phyloP scores from a whole-genome alignment of 805 yeast species.

The Groenewaldozyma salmanticensis region DNA sequence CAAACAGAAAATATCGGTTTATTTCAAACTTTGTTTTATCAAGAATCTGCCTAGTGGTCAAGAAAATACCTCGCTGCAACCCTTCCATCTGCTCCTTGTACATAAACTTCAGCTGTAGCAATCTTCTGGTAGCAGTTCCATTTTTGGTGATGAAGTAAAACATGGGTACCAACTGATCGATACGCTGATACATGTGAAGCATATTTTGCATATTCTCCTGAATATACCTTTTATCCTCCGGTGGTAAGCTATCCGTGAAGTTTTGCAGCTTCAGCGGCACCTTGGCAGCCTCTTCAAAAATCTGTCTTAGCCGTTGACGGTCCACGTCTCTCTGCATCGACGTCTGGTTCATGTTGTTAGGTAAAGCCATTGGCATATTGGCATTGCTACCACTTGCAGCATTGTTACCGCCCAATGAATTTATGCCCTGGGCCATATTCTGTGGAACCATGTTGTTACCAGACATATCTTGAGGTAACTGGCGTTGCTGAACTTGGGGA shows the following conservation, averaged over 20 bases:
- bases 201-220: constrained; percentile 37
- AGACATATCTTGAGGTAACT: constrained; percentile 1
- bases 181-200: constrained; percentile 49
- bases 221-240: constrained; percentile 54
- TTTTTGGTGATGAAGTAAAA: constrained; percentile 69
- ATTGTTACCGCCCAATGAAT: neutral
- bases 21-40: constrained; percentile 64
- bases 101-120: constrained; percentile 71
- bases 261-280: constrained; percentile 57
- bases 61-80: constrained; percentile 51
- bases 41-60: constrained; percentile 63
- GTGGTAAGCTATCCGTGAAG: constrained; percentile 49
- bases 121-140: constrained; percentile 62
- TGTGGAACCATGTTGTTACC: neutral
- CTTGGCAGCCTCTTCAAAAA: constrained; percentile 59
- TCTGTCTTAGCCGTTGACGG: constrained; percentile 41
- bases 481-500: constrained; percentile 6
- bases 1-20: constrained; percentile 64
- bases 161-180: constrained; percentile 69
- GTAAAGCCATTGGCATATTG: constrained; percentile 5
- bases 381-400: constrained; percentile 3
- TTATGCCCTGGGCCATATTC: neutral
- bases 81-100: constrained; percentile 66
- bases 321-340: constrained; percentile 54
- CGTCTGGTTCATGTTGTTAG: no score